phyloP scores from a whole-genome alignment of 306 rosid genomes.

The Trifolium fragiferum region DNA sequence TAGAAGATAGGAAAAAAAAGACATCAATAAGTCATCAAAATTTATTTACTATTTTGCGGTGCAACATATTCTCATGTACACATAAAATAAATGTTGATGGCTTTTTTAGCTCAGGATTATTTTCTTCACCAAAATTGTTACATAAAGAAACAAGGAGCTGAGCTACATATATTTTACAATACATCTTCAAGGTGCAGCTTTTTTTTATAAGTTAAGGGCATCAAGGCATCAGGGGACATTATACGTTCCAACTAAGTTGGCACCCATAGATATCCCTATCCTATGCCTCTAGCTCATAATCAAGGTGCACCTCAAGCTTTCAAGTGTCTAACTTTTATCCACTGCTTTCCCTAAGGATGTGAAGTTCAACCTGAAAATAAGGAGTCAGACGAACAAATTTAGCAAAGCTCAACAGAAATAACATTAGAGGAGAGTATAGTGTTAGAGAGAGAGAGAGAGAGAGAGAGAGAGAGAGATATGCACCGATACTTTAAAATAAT shows the following conservation, averaged over 20 bases:
- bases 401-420: conserved; percentile 20
- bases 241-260: no score
- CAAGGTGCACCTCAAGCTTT: conserved; percentile 27
- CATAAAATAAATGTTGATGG: conserved; percentile 19
- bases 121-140: conserved; percentile 41
- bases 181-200: conserved; percentile 30
- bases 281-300: not conserved
- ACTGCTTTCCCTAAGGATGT: conserved; percentile 78
- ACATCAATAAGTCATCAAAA: conserved; percentile 6
- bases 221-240: no score
- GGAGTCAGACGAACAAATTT: conserved; percentile 7
- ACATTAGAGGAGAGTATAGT: no score
- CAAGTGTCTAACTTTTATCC: conserved; percentile 56
- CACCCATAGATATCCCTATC: no score
- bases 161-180: conserved; percentile 36
- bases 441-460: no score
- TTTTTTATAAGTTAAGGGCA: no score
- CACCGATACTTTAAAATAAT: no score
- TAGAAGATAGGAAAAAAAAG: not conserved
- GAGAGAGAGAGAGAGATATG: no score
- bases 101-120: conserved; percentile 42
- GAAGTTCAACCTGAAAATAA: conserved; percentile 75
- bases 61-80: conserved; percentile 40
- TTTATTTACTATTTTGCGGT: conserved; percentile 17
- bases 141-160: conserved; percentile 34